Evolutionary conservation across 768 basidiomycete species (phyloP), one percentile per base, ranked within the genome.

Genomic region (Kwoniella europaea): DNA sequence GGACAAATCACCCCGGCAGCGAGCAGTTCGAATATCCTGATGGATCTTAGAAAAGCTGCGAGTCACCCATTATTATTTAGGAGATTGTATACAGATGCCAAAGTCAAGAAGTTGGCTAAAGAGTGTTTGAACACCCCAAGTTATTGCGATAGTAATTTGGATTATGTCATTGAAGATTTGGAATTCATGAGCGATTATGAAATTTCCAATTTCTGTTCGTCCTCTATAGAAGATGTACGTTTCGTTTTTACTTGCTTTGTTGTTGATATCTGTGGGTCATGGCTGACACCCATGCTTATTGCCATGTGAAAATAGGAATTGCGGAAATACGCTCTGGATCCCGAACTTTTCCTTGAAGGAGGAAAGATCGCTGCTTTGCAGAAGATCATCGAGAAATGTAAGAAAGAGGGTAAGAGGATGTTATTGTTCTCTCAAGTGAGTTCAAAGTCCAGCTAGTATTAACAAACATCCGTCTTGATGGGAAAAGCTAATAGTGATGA

Each of bases 11-110:
- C 52, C 6, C 60, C 60, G 41, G 68, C 20, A 18, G 27, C 35
- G 15, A 75, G 67, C 18, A 91, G 92, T 84, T 93, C 92, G 76
- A 91, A 99, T 82, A 94, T 99, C 64, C 87, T 99, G 44, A 98
- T 98, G 93, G 95, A 97, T 78, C 87, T 99, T 16, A 89, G 97
- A 42, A 99, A 99, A 84, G 97, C 97, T 3, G 91, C 96, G 2
- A 91, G 90, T 41, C 97, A 99, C 85, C 96, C 97, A 2, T 92
- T 98, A 91, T 87, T 99, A 18, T 99, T 99, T 87, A 88, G 97
- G 42, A 89, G 88, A 50, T 87, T 87, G 5, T 99, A 92, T 83
- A 90, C 90, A 18, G 92, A 97, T 79, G 88, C 89, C 22, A 88
- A 85, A 56, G 83, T 99, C 74, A 87, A 87, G 24, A 86, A 88